Base-by-base conservation (phyloP, 73 alveolate genomes). In the Diophrys appendiculata region DNA sequence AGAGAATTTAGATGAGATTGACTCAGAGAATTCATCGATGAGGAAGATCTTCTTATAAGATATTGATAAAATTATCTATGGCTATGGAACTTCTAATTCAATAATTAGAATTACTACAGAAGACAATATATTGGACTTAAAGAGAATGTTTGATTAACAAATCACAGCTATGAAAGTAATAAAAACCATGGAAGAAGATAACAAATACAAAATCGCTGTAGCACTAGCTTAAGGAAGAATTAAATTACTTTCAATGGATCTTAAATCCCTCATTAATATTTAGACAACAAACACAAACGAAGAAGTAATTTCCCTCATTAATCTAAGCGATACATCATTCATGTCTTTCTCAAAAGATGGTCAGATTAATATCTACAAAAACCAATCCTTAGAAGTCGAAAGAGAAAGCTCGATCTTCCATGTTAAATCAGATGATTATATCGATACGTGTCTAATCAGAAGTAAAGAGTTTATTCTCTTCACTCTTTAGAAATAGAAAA, bases 341-440 rank as follows among this genome's bases (percentile, higher is more conserved):
- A 30, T 85, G 55, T 31, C 85, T 28, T 85, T 85, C 31, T 54
- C 86, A 1, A 85, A 85, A 68, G 92, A 85, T 33, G 92, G 92
- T 22, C 68, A 83, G 52, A 85, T 85, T 22, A 76, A 64, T 52
- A 80, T 85, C 14, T 55, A 78, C 68, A 74, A 69, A 28, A 83
- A 77, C 28, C 52, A 69, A 13, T 67, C 81, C 22, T 32, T 85
- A 28, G 73, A 85, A 24, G 78, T 69, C n/a, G 29, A 68, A 1
- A 85, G 68, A 54, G 73, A 55, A 11, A 87, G 86, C 3, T 68
- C 88, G 25, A 77, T 85, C 26, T 78, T 85, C 78, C 78, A 85
- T 52, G 28, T 85, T 14, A 85, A 85, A 43, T 55, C 82, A 72
- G 92, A 85, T 55, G 92, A 85, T 64, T 85, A 85, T 32, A 78